Conservation (phyloP, 495 filamentous ascomycete species). For the Chaetomium tenue region DNA sequence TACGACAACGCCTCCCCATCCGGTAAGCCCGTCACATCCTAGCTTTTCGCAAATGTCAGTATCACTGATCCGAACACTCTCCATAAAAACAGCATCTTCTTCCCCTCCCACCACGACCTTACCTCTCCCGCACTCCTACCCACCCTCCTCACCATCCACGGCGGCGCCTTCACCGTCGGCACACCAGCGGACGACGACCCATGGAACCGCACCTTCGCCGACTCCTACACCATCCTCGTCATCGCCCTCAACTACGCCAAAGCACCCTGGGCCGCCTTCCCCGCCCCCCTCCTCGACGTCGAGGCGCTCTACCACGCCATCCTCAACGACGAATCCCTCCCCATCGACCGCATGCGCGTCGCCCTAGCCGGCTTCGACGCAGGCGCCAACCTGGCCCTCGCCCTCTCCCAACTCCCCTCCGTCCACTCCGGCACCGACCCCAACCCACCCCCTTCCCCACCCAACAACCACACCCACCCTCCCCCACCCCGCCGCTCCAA, state of each 20-base stretch:
- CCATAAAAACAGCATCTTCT: conserved; percentile 35
- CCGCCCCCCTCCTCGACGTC: conserved; percentile 35
- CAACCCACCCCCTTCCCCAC: neutral
- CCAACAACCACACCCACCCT: neutral
- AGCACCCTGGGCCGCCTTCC: conserved; percentile 37
- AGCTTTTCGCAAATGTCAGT: neutral
- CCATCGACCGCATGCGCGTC: conserved; percentile 39
- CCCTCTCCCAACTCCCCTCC: conserved; percentile 32
- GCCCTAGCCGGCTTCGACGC: conserved; percentile 39
- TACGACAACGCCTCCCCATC: conserved; percentile 37
- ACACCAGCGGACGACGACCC: conserved; percentile 36
- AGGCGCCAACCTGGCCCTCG: conserved; percentile 30
- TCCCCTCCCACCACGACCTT: conserved; percentile 39
- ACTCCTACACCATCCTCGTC: conserved; percentile 34
- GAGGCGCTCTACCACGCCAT: conserved; percentile 38
- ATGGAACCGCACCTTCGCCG: conserved; percentile 41
- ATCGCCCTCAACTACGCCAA: conserved; percentile 43
- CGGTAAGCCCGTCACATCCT: conserved; percentile 27
- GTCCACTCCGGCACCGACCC: conserved; percentile 31
- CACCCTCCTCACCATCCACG: conserved; percentile 40
- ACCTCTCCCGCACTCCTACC: conserved; percentile 35
- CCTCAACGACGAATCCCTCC: conserved; percentile 39
- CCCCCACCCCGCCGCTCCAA: conserved; percentile 20
- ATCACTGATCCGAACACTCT: neutral
- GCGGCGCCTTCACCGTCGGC: conserved; percentile 42